Percentiles rank a stretch among this genome's conserved stretches.
Conservation (phyloP, 2,329 filamentous ascomycete species). For the Lecanoromycetidae sp. region DNA sequence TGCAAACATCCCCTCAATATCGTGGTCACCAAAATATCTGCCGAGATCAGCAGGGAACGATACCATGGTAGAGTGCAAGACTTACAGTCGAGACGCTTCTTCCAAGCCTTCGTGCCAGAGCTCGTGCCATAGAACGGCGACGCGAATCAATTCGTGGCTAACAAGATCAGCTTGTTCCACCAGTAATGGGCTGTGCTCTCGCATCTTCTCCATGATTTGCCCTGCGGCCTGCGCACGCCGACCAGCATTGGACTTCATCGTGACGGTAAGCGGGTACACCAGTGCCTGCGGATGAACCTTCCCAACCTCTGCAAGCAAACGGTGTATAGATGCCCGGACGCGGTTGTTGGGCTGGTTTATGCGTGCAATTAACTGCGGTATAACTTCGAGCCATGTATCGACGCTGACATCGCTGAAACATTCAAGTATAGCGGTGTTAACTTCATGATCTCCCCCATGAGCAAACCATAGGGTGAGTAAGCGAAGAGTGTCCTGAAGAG, state of each 20-base stretch:
- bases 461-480: slow-evolving; percentile 93
- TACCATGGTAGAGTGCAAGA: neutral
- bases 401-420: slow-evolving; percentile 86
- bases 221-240: slow-evolving; percentile 76
- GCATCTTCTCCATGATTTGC: slow-evolving; percentile 96
- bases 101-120: slow-evolving; percentile 97
- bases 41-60: slow-evolving; percentile 1
- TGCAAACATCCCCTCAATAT: slow-evolving; percentile 94
- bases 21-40: slow-evolving; percentile 78
- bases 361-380: slow-evolving; percentile 89
- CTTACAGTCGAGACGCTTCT: slow-evolving; percentile 79
- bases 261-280: slow-evolving; percentile 92
- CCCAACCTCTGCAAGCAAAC: slow-evolving; percentile 82
- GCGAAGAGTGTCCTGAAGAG: slow-evolving; percentile 86
- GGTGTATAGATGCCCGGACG: slow-evolving; percentile 83
- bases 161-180: slow-evolving; percentile 93
- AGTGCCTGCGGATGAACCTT: slow-evolving; percentile 89
- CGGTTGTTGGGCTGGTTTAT: slow-evolving; percentile 91
- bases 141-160: slow-evolving; percentile 90
- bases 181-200: slow-evolving; percentile 79
- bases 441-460: slow-evolving; percentile 76
- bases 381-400: slow-evolving; percentile 97
- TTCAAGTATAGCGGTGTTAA: slow-evolving; percentile 77
- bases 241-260: slow-evolving; percentile 88
- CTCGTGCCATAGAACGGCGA: slow-evolving; percentile 96